Percentiles rank a stretch among this genome's conserved stretches.
phyloP scores from a whole-genome alignment of 108 stramenopile genomes.

The Nitzschia palea region DNA sequence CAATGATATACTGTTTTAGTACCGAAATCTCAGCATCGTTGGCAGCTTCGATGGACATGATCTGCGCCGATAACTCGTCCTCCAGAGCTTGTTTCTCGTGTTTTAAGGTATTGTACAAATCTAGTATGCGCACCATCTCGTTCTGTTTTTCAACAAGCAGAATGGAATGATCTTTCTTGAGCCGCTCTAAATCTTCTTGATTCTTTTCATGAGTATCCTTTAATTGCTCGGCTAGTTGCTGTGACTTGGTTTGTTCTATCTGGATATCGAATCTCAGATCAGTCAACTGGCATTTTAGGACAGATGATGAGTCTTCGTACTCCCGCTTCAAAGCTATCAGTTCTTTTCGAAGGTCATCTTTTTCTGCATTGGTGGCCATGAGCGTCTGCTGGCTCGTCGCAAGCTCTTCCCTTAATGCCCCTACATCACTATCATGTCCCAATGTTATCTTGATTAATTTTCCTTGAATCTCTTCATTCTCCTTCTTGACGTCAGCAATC shows the following conservation, averaged over 20 bases:
- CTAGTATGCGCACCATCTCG: background rate
- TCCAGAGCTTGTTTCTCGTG: background rate
- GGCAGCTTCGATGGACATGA: background rate
- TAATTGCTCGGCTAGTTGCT: background rate
- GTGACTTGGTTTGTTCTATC: background rate
- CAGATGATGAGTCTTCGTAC: background rate
- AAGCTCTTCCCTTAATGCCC: background rate
- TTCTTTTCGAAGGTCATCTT: background rate
- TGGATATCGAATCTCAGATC: background rate
- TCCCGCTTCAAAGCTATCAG: background rate
- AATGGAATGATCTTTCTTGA: background rate
- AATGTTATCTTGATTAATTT: background rate
- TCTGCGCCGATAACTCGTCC: background rate
- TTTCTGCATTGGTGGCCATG: background rate
- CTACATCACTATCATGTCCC: background rate
- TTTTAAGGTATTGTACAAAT: background rate
- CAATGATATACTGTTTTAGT: background rate
- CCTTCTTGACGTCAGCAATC: background rate
- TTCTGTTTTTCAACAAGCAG: background rate
- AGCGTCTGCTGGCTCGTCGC: no score
- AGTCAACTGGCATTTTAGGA: background rate
- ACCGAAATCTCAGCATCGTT: background rate
- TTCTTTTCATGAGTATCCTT: background rate
- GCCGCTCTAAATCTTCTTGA: background rate
- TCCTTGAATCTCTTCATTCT: background rate